Evolutionary conservation across 495 filamentous ascomycete species (phyloP).

Genomic region (Annulohypoxylon moriforme): DNA sequence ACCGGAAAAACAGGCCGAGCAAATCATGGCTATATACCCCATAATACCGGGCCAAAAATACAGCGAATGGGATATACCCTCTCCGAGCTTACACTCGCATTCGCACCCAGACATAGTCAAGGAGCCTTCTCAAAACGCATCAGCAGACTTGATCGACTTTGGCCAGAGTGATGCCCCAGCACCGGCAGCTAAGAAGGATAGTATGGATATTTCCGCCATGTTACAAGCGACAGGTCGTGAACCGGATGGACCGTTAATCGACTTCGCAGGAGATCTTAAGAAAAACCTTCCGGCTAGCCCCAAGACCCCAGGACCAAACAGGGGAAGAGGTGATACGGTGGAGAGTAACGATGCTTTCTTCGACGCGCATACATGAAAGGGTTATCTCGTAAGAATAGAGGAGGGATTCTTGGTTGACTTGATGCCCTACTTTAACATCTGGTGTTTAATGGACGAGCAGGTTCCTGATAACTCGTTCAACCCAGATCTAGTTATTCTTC

Average conservation of each 20-base stretch:
- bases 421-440: background rate
- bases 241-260: constrained; percentile 55
- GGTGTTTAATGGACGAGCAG: background rate
- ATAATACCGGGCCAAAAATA: constrained; percentile 79
- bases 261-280: constrained; percentile 64
- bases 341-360: constrained; percentile 43
- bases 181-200: constrained; percentile 36
- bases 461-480: background rate
- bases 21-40: constrained; percentile 87
- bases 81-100: constrained; percentile 41
- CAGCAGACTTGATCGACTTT: constrained; percentile 60
- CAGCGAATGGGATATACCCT: constrained; percentile 54
- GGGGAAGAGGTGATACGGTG: constrained; percentile 33
- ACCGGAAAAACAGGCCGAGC: constrained; percentile 78
- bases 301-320: constrained; percentile 32
- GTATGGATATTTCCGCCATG: constrained; percentile 54
- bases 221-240: constrained; percentile 55
- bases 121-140: constrained; percentile 18
- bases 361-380: constrained; percentile 41
- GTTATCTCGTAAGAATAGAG: background rate
- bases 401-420: background rate
- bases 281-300: constrained; percentile 54
- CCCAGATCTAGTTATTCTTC: background rate
- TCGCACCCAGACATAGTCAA: constrained; percentile 10
- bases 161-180: constrained; percentile 50